Evolutionary conservation across 352 stramenopile species (phyloP), one percentile per base, ranked within the genome.

Genomic region (Globisporangium paddicum): DNA sequence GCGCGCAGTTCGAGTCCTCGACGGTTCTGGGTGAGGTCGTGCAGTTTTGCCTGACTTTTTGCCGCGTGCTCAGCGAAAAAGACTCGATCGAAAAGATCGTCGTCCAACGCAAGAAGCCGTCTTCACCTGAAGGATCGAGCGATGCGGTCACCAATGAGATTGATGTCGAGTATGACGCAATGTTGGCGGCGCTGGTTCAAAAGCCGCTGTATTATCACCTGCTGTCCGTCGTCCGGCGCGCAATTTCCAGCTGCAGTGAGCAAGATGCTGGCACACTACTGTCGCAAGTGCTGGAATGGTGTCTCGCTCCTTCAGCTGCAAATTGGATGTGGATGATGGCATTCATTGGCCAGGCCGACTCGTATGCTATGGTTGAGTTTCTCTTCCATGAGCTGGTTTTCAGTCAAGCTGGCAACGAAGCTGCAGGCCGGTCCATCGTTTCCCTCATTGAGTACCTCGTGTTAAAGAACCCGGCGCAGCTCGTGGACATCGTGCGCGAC

Each of bases 251-350:
- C 18, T 64, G 64, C 21, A 61, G 55, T 13, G 70, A 82, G 10
- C 35, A 62, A 1, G 40, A 47, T 18, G 52, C 58, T 0, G 26
- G 61, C 4, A 34, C 74, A 30, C 28, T 73, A 35, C 38, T 89
- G 37, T 61, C 18, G n/a, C 62, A 72, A 16, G 60, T 90, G n/a
- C 49, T 82, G 35, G 64, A 82, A 2, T 90, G 81, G 78, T 74
- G 68, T 46, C 16, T 73, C n/a, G 49, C 56, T 30, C 26, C 55
- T 4, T 66, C 49, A n/a, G 59, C 74, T 2, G 35, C 62, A 13
- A 50, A 67, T n/a, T 86, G 77, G 77, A 76, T 48, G 44, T 90
- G 78, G 78, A 14, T 86, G 21, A 59, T 89, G 23, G 61, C 68
- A 34, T 67, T 75, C 4, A 58, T 85, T 25, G 72, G 69, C 6